phyloP scores from a whole-genome alignment of 306 rosid species.

The Trichosanthes truncata region DNA sequence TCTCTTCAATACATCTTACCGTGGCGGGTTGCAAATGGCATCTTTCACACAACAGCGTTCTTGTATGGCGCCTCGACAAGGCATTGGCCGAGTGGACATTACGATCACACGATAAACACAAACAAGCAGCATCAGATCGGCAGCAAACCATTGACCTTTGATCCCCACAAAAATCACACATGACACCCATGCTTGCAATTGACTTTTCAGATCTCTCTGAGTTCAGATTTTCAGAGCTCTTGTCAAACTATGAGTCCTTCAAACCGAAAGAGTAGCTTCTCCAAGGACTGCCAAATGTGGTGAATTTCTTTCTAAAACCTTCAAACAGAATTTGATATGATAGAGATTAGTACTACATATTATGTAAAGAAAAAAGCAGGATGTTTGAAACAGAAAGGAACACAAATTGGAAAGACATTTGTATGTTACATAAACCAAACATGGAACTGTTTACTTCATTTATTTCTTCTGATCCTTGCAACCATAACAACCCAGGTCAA shows the following conservation, averaged over 20 bases:
- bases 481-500: not conserved
- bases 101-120: slow-evolving; percentile 89
- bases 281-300: not conserved
- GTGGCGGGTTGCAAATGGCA: slow-evolving; percentile 69
- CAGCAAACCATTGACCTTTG: slow-evolving; percentile 91
- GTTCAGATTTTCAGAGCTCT: slow-evolving; percentile 17
- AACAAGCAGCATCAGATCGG: slow-evolving; percentile 85
- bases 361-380: not conserved
- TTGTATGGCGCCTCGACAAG: slow-evolving; percentile 79
- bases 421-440: not conserved
- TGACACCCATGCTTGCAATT: slow-evolving; percentile 56
- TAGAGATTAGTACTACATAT: not conserved
- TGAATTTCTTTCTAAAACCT: not conserved
- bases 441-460: not conserved
- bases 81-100: slow-evolving; percentile 93
- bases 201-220: slow-evolving; percentile 16
- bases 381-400: not conserved
- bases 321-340: not conserved
- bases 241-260: not conserved
- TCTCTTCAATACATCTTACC: slow-evolving; percentile 77
- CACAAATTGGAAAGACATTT: not conserved
- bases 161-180: slow-evolving; percentile 81
- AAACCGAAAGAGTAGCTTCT: not conserved
- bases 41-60: slow-evolving; percentile 81
- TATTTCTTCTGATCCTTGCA: not conserved